Percentiles rank a stretch among this genome's conserved stretches.
These are phyloP conservation scores for Tuber magnatum DNA, from an alignment of 495 filamentous ascomycete genomes.

Conservation along the genomic window DNA sequence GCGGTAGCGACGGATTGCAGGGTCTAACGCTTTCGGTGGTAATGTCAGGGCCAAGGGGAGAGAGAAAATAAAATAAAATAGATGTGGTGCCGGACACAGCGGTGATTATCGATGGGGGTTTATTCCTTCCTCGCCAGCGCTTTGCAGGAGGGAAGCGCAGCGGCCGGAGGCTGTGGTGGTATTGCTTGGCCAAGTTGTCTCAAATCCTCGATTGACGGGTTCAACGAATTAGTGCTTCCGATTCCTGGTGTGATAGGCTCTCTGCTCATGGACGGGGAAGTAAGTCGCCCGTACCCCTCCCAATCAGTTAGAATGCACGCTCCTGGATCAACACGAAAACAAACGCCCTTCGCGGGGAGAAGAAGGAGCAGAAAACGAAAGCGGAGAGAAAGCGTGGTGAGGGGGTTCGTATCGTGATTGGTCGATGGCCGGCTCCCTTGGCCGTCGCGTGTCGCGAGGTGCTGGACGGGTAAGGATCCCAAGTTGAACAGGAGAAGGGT, in stretches of 20 bases:
- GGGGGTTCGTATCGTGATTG: not conserved
- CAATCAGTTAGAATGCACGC: not conserved
- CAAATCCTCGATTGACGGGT: not conserved
- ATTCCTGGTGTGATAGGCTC: not conserved
- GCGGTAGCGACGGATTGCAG: not conserved
- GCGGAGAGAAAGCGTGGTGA: not conserved
- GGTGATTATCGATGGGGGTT: not conserved
- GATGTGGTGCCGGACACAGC: not conserved
- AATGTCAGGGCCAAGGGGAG: not conserved
- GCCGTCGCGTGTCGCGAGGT: not conserved
- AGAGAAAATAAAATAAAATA: not conserved
- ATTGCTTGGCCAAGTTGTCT: not conserved
- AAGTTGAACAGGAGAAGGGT: not conserved
- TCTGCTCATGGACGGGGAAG: not conserved
- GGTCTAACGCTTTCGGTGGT: not conserved
- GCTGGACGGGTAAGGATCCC: not conserved
- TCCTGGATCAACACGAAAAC: not conserved
- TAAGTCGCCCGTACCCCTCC: not conserved
- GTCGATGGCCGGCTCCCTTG: not conserved
- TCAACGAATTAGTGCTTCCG: not conserved
- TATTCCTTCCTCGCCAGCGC: not conserved
- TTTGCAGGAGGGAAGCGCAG: not conserved
- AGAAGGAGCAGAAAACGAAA: not conserved
- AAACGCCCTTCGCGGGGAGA: not conserved
- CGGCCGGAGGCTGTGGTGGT: slow-evolving; percentile 1